phyloP scores from a whole-genome alignment of 2,329 filamentous ascomycete species.

The Arthrobotrys megalospora region DNA sequence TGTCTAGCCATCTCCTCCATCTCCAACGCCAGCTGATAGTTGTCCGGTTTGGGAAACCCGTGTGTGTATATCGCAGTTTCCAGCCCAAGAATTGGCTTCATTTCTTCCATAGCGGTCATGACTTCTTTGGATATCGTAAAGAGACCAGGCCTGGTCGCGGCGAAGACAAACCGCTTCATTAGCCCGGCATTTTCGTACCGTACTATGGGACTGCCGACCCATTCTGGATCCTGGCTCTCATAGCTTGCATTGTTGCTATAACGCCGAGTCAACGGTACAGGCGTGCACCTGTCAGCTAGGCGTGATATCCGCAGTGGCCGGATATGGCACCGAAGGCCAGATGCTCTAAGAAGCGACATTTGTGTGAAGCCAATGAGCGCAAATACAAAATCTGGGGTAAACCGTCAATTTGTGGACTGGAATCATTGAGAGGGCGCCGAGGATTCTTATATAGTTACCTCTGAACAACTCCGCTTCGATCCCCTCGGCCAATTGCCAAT shows the following conservation, averaged over 20 bases:
- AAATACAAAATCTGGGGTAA: neutral
- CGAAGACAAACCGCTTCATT: neutral
- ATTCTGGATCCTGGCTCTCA: neutral
- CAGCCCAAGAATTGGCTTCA: conserved; percentile 88
- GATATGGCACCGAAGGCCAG: conserved; percentile 27
- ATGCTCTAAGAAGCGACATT: conserved; percentile 55
- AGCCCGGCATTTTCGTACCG: too few species aligned
- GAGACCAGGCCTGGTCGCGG: neutral
- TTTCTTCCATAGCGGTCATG: conserved; percentile 79
- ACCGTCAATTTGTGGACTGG: neutral
- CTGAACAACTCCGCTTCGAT: neutral
- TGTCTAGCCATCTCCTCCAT: conserved; percentile 85
- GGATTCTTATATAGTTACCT: neutral
- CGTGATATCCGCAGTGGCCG: neutral
- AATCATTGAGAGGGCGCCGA: neutral
- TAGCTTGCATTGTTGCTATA: conserved; percentile 11
- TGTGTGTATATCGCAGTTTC: conserved; percentile 99
- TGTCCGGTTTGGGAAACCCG: conserved; percentile 82
- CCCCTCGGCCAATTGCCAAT: neutral
- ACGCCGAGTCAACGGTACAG: conserved; percentile 2
- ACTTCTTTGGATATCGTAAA: conserved; percentile 82
- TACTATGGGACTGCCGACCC: too few species aligned
- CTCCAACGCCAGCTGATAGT: conserved; percentile 81
- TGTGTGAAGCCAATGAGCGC: neutral
- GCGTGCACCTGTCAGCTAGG: neutral